phyloP scores from a whole-genome alignment of 768 basidiomycete genomes.

The Pleurotus djamor region DNA sequence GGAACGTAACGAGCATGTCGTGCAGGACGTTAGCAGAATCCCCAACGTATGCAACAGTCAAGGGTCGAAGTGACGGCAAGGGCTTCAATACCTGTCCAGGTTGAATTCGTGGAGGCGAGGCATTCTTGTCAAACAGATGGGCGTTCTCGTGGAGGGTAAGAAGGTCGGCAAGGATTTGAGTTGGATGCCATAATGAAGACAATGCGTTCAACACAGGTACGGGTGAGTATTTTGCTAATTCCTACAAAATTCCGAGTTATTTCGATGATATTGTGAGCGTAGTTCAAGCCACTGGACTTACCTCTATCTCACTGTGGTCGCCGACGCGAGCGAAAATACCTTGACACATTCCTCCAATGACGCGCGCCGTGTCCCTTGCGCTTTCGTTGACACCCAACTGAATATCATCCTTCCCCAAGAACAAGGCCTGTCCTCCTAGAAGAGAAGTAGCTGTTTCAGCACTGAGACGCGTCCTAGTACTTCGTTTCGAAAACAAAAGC shows the following conservation, averaged over 20 bases:
- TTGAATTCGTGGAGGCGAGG: conserved; percentile 3
- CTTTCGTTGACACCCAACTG: conserved; percentile 96
- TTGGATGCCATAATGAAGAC: conserved; percentile 95
- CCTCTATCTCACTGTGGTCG: conserved; percentile 91
- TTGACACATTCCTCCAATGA: conserved; percentile 93
- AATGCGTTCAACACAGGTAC: conserved; percentile 97
- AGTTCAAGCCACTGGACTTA: conserved; percentile 25
- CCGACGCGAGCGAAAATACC: conserved; percentile 97
- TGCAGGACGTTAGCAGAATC: conserved; percentile 95
- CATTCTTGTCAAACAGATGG: conserved; percentile 39
- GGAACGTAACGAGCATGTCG: conserved; percentile 96
- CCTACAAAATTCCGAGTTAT: conserved; percentile 42
- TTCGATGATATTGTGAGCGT: not conserved
- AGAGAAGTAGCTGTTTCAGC: conserved; percentile 79
- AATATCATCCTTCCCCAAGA: conserved; percentile 87
- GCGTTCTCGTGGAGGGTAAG: conserved; percentile 84
- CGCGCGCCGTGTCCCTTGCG: conserved; percentile 77
- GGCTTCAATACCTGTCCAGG: conserved; percentile 9
- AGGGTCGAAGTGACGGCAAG: conserved; percentile 60
- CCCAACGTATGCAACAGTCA: conserved; percentile 92
- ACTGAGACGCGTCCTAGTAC: conserved; percentile 87
- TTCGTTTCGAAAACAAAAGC: conserved; percentile 89
- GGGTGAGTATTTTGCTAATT: conserved; percentile 84
- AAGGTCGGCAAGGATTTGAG: conserved; percentile 91
- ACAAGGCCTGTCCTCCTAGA: conserved; percentile 88